Conservation (phyloP, 2,329 filamentous ascomycete species). For the Zalaria obscura region DNA sequence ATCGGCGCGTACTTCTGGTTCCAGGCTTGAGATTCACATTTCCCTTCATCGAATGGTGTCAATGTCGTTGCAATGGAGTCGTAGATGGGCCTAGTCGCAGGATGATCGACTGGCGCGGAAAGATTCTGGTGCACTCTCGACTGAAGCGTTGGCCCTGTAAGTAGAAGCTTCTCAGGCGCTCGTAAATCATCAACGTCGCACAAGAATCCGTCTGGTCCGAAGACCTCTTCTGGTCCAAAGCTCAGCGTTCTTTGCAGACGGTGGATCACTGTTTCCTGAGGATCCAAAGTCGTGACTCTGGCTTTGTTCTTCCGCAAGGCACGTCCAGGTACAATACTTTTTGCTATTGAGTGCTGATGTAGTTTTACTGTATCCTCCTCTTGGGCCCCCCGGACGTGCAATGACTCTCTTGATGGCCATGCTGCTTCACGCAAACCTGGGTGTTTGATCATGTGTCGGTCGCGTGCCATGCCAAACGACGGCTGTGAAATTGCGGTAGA, state of each 20-base stretch:
- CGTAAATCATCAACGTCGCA: conserved; percentile 8
- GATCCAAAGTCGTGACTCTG: conserved; percentile 10
- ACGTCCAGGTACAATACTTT: not conserved
- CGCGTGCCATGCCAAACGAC: conserved; percentile 4
- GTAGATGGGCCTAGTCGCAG: conserved; percentile 47
- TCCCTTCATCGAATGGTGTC: conserved; percentile 67
- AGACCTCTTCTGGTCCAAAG: conserved; percentile 11
- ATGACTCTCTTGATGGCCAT: conserved; percentile 56
- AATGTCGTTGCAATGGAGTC: conserved; percentile 44
- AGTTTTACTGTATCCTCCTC: not conserved
- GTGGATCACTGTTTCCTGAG: conserved; percentile 12
- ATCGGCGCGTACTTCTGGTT: conserved; percentile 70
- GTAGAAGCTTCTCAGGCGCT: conserved; percentile 15
- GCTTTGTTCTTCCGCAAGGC: conserved; percentile 26
- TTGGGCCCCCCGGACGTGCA: conserved; percentile 44
- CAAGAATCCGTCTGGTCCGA: conserved; percentile 5
- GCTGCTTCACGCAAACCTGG: conserved; percentile 51
- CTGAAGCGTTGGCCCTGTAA: conserved; percentile 22
- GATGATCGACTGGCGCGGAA: conserved; percentile 27
- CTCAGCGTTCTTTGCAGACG: conserved; percentile 6
- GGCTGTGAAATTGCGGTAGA: not conserved
- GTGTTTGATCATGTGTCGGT: conserved; percentile 36
- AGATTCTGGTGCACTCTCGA: not conserved
- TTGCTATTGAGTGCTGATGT: not conserved
- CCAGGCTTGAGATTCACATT: conserved; percentile 64